Evolutionary conservation across 1,284 basidiomycete genomes (phyloP), one percentile per base, ranked within the genome.

Genomic region (Puccinia polysora): DNA sequence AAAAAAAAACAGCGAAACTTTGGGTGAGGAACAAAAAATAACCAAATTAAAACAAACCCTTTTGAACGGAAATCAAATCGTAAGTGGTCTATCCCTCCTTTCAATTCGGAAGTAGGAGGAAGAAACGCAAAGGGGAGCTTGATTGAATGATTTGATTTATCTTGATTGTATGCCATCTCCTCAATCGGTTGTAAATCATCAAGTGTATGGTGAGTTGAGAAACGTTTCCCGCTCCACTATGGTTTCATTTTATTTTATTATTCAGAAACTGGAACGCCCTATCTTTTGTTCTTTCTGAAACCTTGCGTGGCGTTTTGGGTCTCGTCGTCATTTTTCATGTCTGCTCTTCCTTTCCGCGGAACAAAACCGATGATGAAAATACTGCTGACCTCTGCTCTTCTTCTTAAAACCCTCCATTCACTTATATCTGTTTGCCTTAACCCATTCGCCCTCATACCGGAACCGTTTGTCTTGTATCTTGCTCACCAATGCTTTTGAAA

Each of bases 61-160:
- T 23, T 62, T 80, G n/a, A 80, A 80, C 49, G 79, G 79, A 12
- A 79, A 79, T 75, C 78, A 79, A 75, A 80, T 80, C 65, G 69
- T 72, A 36, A 15, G 69, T 55, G 5, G 20, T 25, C 23, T 38
- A 30, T 52, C 25, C 20, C 56, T 47, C 4, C 0, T 30, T 49
- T 34, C 30, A 8, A 32, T 2, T 30, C 30, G 7, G 5, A 15
- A 36, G 0, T 52, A n/a, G n/a, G n/a, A n/a, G n/a, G n/a, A n/a
- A n/a, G n/a, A n/a, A n/a, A n/a, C n/a, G n/a, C n/a, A n/a, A n/a
- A n/a, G n/a, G n/a, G n/a, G 23, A 18, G 20, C 28, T 40, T 12
- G 34, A 38, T 55, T 36, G 28, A 12, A 4, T 15, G 2, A 3
- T 40, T 43, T 23, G 3, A 34, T 28, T n/a, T 12, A 60, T 25